Percentiles rank a stretch among this genome's conserved stretches.
phyloP scores from a whole-genome alignment of 805 yeast species.

The Debaryomyces prosopidis region DNA sequence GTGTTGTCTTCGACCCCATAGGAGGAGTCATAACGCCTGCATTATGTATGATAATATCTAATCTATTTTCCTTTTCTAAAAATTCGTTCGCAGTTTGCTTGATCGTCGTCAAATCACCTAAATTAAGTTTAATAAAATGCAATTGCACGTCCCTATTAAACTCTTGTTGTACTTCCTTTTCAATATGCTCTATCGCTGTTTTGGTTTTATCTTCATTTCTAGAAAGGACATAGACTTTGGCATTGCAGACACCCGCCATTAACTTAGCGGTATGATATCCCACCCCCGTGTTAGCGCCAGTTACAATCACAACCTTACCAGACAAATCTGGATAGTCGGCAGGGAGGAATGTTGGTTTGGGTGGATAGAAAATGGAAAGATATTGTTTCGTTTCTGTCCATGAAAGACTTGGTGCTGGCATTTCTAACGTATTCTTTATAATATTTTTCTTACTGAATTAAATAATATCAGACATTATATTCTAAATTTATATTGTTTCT shows the following conservation, averaged over 20 bases:
- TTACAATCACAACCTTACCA: constrained; percentile 38
- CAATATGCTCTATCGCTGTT: constrained; percentile 23
- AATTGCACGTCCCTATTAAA: constrained; percentile 11
- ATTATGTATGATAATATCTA: constrained; percentile 23
- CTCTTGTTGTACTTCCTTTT: constrained; percentile 18
- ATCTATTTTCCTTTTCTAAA: constrained; percentile 8
- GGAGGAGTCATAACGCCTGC: constrained; percentile 32
- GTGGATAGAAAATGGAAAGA: neutral
- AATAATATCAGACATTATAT: too few relatives aligned
- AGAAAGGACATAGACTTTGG: constrained; percentile 35
- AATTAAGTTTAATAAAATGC: constrained; percentile 29
- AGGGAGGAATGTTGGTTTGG: constrained; percentile 26
- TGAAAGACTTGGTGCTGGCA: neutral
- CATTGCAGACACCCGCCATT: constrained; percentile 14
- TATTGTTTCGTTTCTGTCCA: constrained; percentile 1
- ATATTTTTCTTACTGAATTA: too few relatives aligned
- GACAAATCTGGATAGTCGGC: constrained; percentile 35
- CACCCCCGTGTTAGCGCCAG: constrained; percentile 43
- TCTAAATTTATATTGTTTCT: too few relatives aligned
- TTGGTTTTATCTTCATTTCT: constrained; percentile 33
- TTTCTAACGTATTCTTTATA: neutral
- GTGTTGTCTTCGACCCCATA: constrained; percentile 28
- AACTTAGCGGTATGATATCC: constrained; percentile 27
- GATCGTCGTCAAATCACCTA: constrained; percentile 43
- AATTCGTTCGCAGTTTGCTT: constrained; percentile 35